A percentile compares a stretch with the other conserved stretches of the same genome.
phyloP scores from a whole-genome alignment of 2,329 filamentous ascomycete genomes.

The Ilyonectria sp. region DNA sequence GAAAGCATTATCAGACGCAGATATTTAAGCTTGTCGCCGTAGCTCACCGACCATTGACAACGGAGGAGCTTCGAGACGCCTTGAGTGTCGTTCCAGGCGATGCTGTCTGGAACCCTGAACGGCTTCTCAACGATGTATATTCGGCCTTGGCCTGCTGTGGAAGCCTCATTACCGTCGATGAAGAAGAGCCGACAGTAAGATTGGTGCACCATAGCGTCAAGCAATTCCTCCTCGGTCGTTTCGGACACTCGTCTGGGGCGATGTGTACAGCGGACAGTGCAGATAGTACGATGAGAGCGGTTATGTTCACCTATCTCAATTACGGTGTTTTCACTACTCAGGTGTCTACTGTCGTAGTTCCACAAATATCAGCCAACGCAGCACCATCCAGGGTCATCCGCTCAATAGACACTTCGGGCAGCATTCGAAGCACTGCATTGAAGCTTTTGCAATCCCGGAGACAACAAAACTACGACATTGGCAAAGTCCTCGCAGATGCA shows the following conservation, averaged over 20 bases:
- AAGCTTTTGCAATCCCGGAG: conserved; percentile 2
- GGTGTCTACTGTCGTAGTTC: too few species aligned
- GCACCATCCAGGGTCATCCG: background rate
- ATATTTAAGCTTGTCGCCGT: conserved; percentile 52
- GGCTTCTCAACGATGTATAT: conserved; percentile 45
- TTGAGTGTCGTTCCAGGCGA: conserved; percentile 55
- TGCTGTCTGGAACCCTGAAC: conserved; percentile 40
- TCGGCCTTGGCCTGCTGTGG: conserved; percentile 50
- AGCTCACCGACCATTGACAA: conserved; percentile 50
- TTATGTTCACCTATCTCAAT: too few species aligned
- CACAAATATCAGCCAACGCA: background rate
- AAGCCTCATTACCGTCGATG: conserved; percentile 53
- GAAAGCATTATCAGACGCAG: conserved; percentile 39
- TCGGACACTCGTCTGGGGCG: background rate
- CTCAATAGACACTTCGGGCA: background rate
- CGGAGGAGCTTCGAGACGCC: conserved; percentile 56
- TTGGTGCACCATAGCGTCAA: conserved; percentile 55
- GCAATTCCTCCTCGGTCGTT: conserved; percentile 49
- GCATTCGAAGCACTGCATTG: background rate
- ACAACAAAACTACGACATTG: background rate
- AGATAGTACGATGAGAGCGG: too few species aligned
- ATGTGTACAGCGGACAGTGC: too few species aligned
- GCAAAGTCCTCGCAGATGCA: background rate
- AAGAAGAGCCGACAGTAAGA: conserved; percentile 51
- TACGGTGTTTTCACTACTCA: too few species aligned